Evolutionary conservation across 2,329 filamentous ascomycete species (phyloP), one percentile per base, ranked within the genome.

Genomic region (Epichloe festucae): DNA sequence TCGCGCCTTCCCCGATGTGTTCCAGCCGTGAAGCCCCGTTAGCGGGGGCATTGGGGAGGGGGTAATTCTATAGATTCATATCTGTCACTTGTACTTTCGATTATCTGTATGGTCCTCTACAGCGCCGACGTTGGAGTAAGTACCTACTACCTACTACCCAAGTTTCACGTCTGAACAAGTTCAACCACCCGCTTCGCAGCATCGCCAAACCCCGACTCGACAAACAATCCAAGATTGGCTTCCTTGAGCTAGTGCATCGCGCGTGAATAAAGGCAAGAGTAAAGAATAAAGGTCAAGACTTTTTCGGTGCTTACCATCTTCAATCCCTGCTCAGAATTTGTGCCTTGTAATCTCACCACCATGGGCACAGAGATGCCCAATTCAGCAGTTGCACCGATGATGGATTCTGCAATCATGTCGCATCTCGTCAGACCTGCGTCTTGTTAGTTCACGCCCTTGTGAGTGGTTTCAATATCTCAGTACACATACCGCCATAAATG

Each of bases 361-460:
- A 75, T 65, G 0, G 72, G 73, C 4, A 74, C 62, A 2, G 58
- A 58, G 27, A 73, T 62, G 0, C 66, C 67, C 31, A 70, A 59
- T 23, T 69, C 59, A 5, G 55, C 58, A 2, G 67, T 67, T 1
- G 73, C 73, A 0, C 64, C 65, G 19, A 76, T 64, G 50, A 75
- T 73, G 8, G 72, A 71, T 57, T 73, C 68, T 10, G 73, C 73
- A 56, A 76, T 73, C 73, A 76, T 76, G 53, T 74, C 72, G 35
- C 73, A 74, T 38, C 67, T 65, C 2, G 71, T 73, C 15, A 76
- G 72, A 0, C 73, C 73, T 75, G 3, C 0, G 3, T 11, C 6
- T n/a, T 8, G 19, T 50, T 12, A 47, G 46, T 46, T 44, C n/a
- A 12, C 41, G 19, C 17, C 2, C 10, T 41, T 23, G 42, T 2